Percentiles rank a stretch among this genome's conserved stretches.
Evolutionary conservation across 169 alveolate species (phyloP).

Genomic region (Theileria annulata): DNA sequence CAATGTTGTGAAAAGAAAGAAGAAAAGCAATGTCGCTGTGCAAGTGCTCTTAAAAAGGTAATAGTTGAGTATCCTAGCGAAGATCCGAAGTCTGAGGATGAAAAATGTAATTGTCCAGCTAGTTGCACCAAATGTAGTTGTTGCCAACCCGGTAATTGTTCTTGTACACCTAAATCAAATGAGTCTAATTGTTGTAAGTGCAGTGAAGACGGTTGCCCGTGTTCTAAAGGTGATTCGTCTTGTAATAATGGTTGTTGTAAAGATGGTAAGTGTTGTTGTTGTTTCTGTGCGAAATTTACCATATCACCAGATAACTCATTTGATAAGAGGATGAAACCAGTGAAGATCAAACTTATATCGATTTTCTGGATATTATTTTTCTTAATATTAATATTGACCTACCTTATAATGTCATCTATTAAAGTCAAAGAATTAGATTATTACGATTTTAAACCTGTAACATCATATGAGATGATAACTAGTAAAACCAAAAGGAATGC

Average conservation of each 20-base stretch:
- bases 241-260: not conserved
- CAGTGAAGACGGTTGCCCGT: not conserved
- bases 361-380: not conserved
- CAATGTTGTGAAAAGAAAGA: not conserved
- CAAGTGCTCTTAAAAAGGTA: not conserved
- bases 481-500: not conserved
- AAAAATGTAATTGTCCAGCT: no score
- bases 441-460: not conserved
- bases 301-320: not conserved
- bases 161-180: no score
- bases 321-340: not conserved
- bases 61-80: not conserved
- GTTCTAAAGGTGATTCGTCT: not conserved
- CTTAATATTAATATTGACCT: not conserved
- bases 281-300: not conserved
- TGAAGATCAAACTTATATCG: not conserved
- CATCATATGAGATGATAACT: not conserved
- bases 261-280: conserved; percentile 5
- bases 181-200: not conserved
- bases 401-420: not conserved
- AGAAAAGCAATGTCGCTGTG: not conserved
- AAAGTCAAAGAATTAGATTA: not conserved
- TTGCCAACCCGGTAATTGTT: no score
- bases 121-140: no score
- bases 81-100: not conserved